A percentile compares a stretch with the other conserved stretches of the same genome.
These are phyloP conservation scores for Paxillus rubicundulus DNA, from an alignment of 768 basidiomycete genomes.

Conservation along the genomic window DNA sequence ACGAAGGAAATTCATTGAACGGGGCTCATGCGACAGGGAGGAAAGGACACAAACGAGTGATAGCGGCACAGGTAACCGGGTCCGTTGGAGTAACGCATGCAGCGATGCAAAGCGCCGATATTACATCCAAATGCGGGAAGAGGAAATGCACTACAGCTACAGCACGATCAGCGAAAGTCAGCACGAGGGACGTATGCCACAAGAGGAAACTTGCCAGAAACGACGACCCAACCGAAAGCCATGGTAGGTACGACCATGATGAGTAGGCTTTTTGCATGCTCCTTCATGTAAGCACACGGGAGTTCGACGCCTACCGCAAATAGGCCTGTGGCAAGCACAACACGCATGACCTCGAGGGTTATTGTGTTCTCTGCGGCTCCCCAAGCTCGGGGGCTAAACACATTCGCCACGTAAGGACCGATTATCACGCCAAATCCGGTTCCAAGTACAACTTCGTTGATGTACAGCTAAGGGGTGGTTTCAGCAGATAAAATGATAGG, in stretches of 20 bases:
- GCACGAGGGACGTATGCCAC: neutral
- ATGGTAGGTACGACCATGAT: conserved; percentile 79
- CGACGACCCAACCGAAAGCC: conserved; percentile 81
- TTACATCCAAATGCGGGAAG: conserved; percentile 67
- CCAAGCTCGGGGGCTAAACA: conserved; percentile 82
- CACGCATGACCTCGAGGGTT: conserved; percentile 82
- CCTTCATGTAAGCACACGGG: conserved; percentile 77
- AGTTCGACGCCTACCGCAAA: conserved; percentile 96
- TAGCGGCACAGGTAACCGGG: conserved; percentile 87
- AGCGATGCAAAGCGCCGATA: conserved; percentile 81
- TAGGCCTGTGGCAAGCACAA: conserved; percentile 87
- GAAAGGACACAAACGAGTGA: conserved; percentile 49
- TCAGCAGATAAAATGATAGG: neutral
- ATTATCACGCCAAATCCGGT: conserved; percentile 61
- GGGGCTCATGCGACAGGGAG: neutral
- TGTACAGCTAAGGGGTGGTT: conserved; percentile 54
- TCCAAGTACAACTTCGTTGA: conserved; percentile 93
- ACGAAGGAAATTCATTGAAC: neutral
- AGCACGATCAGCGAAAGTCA: neutral
- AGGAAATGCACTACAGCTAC: conserved; percentile 64
- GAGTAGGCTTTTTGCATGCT: conserved; percentile 69
- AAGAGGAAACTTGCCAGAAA: conserved; percentile 49
- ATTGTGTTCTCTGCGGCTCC: conserved; percentile 49
- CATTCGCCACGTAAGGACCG: conserved; percentile 67
- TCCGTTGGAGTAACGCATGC: conserved; percentile 94